These are phyloP conservation scores for Medicago arabica DNA, from an alignment of 306 rosid genomes.

Conservation along the genomic window DNA sequence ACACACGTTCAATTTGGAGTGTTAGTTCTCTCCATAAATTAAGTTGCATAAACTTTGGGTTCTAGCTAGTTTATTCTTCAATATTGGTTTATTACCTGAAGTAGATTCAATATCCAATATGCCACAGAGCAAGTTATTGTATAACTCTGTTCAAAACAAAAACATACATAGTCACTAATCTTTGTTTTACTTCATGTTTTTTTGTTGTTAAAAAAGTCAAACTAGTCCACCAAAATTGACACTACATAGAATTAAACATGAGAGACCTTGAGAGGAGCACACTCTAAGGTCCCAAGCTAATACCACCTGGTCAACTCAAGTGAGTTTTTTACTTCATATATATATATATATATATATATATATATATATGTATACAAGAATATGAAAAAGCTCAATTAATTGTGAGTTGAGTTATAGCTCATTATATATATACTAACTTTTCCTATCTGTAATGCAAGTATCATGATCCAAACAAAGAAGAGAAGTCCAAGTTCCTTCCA, in stretches of 20 bases:
- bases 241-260: too few relatives aligned
- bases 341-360: too few relatives aligned
- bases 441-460: conserved; percentile 46
- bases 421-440: conserved; percentile 31
- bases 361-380: neutral
- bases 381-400: conserved; percentile 1
- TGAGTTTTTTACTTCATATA: too few relatives aligned
- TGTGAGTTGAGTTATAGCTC: neutral
- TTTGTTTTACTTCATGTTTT: neutral
- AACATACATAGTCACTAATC: neutral
- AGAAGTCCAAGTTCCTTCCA: conserved; percentile 72
- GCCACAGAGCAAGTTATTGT: conserved; percentile 55
- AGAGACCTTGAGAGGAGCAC: too few relatives aligned
- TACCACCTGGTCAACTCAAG: too few relatives aligned
- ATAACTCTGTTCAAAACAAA: conserved; percentile 51
- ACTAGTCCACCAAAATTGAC: too few relatives aligned
- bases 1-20: neutral
- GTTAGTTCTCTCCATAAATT: too few relatives aligned
- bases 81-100: conserved; percentile 54
- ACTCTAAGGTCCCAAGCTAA: too few relatives aligned
- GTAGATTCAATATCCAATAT: conserved; percentile 63
- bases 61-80: too few relatives aligned
- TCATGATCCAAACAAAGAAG: conserved; percentile 60
- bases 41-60: neutral
- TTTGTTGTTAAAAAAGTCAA: too few relatives aligned